Percentiles rank a stretch among this genome's conserved stretches.
Evolutionary conservation across 2,329 filamentous ascomycete genomes (phyloP).

Genomic region (Aureobasidium melanogenum): DNA sequence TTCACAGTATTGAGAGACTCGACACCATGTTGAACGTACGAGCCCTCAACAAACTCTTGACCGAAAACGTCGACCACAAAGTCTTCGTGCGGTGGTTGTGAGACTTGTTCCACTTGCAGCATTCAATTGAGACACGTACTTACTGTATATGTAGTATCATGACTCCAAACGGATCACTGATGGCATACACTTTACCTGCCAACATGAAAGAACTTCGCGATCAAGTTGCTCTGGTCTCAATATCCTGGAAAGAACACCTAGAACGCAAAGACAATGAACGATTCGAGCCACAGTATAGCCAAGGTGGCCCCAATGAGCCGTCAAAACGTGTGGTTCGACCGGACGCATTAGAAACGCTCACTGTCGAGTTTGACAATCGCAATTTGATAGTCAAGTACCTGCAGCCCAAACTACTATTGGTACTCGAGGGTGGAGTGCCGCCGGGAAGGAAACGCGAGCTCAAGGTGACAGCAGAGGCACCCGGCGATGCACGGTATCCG

Average conservation of each 20-base stretch:
- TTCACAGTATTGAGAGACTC: not conserved
- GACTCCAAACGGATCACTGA: constrained; percentile 42
- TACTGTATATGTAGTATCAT: constrained; percentile 30
- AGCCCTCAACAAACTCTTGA: constrained; percentile 34
- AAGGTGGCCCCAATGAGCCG: constrained; percentile 13
- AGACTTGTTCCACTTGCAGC: constrained; percentile 13
- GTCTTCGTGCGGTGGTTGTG: constrained; percentile 36
- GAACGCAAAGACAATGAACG: constrained; percentile 15
- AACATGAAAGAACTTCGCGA: constrained; percentile 41
- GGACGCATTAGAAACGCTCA: constrained; percentile 33
- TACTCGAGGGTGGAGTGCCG: constrained; percentile 40
- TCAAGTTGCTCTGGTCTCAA: constrained; percentile 39
- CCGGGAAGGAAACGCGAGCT: constrained; percentile 31
- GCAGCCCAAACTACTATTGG: constrained; percentile 38
- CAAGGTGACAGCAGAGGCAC: constrained; percentile 36
- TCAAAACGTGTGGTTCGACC: not conserved
- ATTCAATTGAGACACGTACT: not conserved
- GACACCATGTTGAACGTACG: constrained; percentile 34
- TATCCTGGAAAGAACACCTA: constrained; percentile 40
- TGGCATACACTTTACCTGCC: constrained; percentile 41
- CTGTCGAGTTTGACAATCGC: constrained; percentile 36
- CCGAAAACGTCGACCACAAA: constrained; percentile 33
- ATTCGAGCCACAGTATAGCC: constrained; percentile 16
- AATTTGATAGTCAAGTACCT: constrained; percentile 40
- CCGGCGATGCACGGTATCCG: constrained; percentile 33